A percentile compares a stretch with the other conserved stretches of the same genome.
phyloP scores from a whole-genome alignment of 2,329 filamentous ascomycete genomes.

The Claviceps monticola region DNA sequence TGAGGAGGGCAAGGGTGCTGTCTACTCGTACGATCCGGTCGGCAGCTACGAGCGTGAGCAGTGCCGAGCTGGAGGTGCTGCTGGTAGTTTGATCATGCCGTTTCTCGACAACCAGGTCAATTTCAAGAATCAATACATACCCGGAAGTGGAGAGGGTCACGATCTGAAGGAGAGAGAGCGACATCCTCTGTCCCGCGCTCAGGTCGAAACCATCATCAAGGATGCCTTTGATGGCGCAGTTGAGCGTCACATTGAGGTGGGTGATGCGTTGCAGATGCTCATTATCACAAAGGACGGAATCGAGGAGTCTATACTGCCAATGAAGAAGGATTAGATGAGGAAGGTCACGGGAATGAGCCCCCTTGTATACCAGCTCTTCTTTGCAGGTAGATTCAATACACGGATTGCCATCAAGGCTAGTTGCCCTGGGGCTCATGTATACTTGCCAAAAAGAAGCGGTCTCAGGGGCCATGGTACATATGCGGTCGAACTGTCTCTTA shows the following conservation, averaged over 20 bases:
- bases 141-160: constrained; percentile 72
- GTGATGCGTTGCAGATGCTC: constrained; percentile 91
- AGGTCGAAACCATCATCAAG: constrained; percentile 79
- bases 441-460: not conserved
- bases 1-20: constrained; percentile 82
- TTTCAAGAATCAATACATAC: constrained; percentile 96
- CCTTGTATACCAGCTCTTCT: constrained; percentile 5
- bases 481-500: not conserved
- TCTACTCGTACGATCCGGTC: constrained; percentile 96
- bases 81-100: constrained; percentile 91
- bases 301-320: constrained; percentile 64
- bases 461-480: not conserved
- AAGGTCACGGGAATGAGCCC: not conserved
- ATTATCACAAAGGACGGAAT: constrained; percentile 81
- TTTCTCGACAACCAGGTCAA: constrained; percentile 99
- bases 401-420: not conserved
- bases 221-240: constrained; percentile 97
- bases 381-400: constrained; percentile 3
- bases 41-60: constrained; percentile 96
- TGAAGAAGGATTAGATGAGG: constrained; percentile 74
- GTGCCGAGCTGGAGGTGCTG: constrained; percentile 85
- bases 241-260: constrained; percentile 97
- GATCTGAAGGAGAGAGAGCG: constrained; percentile 58
- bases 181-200: constrained; percentile 53
- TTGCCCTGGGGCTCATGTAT: not conserved